Conservation (phyloP, 805 yeast species). For the Wickerhamiella sergipiensis region DNA sequence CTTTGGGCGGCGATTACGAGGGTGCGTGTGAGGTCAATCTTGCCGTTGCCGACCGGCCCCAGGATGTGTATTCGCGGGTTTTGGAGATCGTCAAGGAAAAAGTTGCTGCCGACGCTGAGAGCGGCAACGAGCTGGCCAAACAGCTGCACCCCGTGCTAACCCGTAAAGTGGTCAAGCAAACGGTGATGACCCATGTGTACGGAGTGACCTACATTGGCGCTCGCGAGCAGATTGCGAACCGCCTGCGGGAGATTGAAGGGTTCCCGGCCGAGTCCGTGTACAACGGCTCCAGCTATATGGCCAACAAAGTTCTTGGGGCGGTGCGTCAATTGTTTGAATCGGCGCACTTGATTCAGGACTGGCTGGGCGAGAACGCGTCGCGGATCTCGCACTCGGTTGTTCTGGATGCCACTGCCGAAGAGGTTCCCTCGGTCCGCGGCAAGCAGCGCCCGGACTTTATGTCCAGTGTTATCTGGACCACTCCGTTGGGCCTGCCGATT, state of each 20-base stretch:
- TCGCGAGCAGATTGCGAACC: constrained; percentile 70
- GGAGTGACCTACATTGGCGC: constrained; percentile 96
- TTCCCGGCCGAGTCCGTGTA: constrained; percentile 35
- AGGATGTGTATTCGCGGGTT: constrained; percentile 47
- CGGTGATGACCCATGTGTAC: constrained; percentile 96
- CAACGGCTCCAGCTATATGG: constrained; percentile 47
- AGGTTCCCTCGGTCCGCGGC: constrained; percentile 25
- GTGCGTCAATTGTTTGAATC: constrained; percentile 76
- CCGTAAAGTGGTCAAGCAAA: constrained; percentile 87
- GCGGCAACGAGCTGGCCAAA: constrained; percentile 22
- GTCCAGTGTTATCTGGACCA: constrained; percentile 93
- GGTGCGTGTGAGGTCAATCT: constrained; percentile 53
- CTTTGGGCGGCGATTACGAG: constrained; percentile 53
- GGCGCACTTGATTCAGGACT: constrained; percentile 91
- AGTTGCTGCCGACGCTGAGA: constrained; percentile 35
- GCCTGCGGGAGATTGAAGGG: constrained; percentile 46
- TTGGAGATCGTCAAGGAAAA: constrained; percentile 33
- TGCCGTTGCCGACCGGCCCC: constrained; percentile 42
- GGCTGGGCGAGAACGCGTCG: constrained; percentile 82
- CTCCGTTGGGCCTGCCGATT: constrained; percentile 88
- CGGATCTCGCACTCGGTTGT: constrained; percentile 51
- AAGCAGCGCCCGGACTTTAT: constrained; percentile 46
- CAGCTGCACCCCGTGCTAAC: constrained; percentile 47
- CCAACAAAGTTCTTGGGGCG: constrained; percentile 66
- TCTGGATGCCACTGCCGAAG: constrained; percentile 26